Conservation (phyloP, 1,139 yeast genomes). For the Protomyces lactucae-debilis region DNA sequence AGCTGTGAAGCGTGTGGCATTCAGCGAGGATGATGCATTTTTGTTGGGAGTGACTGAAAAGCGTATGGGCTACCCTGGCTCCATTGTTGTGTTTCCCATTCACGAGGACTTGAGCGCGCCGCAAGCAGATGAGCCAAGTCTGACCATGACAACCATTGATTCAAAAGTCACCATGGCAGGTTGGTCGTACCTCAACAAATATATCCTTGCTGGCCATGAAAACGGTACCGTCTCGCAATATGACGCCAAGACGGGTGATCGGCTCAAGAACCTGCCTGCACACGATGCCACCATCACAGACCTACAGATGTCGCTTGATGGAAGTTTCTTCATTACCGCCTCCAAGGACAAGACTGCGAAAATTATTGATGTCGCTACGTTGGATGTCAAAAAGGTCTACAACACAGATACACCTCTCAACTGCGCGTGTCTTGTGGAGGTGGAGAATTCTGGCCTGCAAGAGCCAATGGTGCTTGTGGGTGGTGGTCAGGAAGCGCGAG, state of each 20-base stretch:
- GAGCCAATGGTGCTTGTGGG: slow-evolving; percentile 92
- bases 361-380: slow-evolving; percentile 70
- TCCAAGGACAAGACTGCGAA: slow-evolving; percentile 90
- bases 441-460: slow-evolving; percentile 35
- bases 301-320: slow-evolving; percentile 82
- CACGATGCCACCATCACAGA: slow-evolving; percentile 80
- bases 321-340: slow-evolving; percentile 82
- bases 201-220: slow-evolving; percentile 79
- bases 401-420: slow-evolving; percentile 92
- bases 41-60: slow-evolving; percentile 81
- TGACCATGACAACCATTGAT: slow-evolving; percentile 49
- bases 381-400: slow-evolving; percentile 68
- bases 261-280: slow-evolving; percentile 53
- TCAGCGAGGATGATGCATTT: slow-evolving; percentile 65
- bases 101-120: slow-evolving; percentile 43
- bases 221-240: slow-evolving; percentile 81
- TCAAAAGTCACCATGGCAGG: slow-evolving; percentile 81
- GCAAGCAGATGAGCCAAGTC: slow-evolving; percentile 49
- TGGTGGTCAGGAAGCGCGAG: slow-evolving; percentile 99
- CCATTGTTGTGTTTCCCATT: slow-evolving; percentile 63
- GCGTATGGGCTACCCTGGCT: slow-evolving; percentile 86
- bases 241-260: slow-evolving; percentile 70
- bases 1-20: slow-evolving; percentile 86
- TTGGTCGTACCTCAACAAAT: slow-evolving; percentile 61
- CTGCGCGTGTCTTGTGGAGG: slow-evolving; percentile 88